Conservation (phyloP, 164 flowering plant genomes). For the Magnolia sinica region DNA sequence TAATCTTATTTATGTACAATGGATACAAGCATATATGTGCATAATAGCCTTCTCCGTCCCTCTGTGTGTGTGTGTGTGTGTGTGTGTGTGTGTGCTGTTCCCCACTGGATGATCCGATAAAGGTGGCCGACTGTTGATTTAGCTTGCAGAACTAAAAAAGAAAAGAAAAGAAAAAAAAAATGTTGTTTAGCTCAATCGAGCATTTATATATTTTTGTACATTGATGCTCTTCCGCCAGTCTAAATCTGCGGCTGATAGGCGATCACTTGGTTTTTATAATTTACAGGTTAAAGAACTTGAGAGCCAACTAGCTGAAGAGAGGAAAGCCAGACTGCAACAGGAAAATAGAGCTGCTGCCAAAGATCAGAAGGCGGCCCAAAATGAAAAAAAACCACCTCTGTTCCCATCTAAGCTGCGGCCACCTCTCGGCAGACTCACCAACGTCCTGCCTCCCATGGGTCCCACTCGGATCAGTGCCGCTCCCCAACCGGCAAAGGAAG, state of each 20-base stretch:
- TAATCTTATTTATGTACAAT: too few species aligned
- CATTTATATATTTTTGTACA: too few species aligned
- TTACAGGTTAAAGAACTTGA: constrained; percentile 78
- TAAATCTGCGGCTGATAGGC: not conserved
- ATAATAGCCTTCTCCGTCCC: too few species aligned
- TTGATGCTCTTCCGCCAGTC: not conserved
- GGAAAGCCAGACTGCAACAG: constrained; percentile 64
- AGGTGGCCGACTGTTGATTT: too few species aligned
- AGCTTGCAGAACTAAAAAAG: too few species aligned
- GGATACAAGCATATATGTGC: too few species aligned
- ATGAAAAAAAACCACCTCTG: constrained; percentile 71
- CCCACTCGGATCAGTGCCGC: constrained; percentile 11
- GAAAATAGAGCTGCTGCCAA: constrained; percentile 57
- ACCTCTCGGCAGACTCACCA: constrained; percentile 66
- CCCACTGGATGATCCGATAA: too few species aligned
- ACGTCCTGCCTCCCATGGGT: constrained; percentile 44
- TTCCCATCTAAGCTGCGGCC: constrained; percentile 51
- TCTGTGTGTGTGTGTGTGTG: too few species aligned
- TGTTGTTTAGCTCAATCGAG: too few species aligned
- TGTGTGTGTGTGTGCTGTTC: too few species aligned
- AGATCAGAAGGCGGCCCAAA: constrained; percentile 24
- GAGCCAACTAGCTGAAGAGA: constrained; percentile 75
- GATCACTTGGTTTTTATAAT: not conserved
- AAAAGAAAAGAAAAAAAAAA: too few species aligned
- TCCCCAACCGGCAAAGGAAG: constrained; percentile 21